These are phyloP conservation scores for Ramularia endophylla DNA, from an alignment of 2,329 filamentous ascomycete genomes.

Conservation along the genomic window DNA sequence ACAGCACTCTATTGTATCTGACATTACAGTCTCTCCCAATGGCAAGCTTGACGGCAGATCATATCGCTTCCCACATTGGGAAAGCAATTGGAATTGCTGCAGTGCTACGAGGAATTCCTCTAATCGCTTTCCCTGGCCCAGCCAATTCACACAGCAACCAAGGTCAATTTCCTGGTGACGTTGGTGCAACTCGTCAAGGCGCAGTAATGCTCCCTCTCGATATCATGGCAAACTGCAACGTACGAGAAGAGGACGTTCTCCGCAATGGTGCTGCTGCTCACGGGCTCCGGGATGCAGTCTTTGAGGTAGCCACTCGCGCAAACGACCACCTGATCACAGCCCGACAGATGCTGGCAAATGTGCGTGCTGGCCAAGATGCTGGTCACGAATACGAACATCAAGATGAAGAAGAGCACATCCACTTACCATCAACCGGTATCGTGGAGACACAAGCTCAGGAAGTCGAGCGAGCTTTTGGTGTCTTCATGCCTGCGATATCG, in stretches of 20 bases:
- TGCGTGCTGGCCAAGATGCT: conserved; percentile 65
- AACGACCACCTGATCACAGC: conserved; percentile 95
- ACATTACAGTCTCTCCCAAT: conserved; percentile 74
- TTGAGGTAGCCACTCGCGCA: conserved; percentile 84
- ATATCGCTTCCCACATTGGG: conserved; percentile 89
- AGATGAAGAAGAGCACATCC: conserved; percentile 63
- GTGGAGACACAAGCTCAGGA: conserved; percentile 43
- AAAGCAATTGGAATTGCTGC: conserved; percentile 88
- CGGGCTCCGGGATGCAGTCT: conserved; percentile 83
- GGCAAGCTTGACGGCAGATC: conserved; percentile 77
- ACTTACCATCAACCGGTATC: conserved; percentile 30
- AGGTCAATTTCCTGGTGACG: conserved; percentile 32
- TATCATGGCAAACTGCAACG: conserved; percentile 73
- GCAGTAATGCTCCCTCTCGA: conserved; percentile 79
- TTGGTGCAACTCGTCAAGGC: conserved; percentile 48
- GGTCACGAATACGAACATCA: conserved; percentile 88
- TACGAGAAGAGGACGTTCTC: conserved; percentile 86
- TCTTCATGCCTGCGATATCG: conserved; percentile 73
- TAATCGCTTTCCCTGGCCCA: conserved; percentile 73
- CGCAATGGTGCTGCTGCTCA: conserved; percentile 70
- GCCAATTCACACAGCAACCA: conserved; percentile 52
- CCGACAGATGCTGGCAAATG: conserved; percentile 79
- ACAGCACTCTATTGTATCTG: conserved; percentile 86
- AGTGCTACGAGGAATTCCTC: conserved; percentile 76
- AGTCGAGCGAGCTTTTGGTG: conserved; percentile 64